Evolutionary conservation across 352 stramenopile genomes (phyloP).

Genomic region (Globisporangium emineosum): DNA sequence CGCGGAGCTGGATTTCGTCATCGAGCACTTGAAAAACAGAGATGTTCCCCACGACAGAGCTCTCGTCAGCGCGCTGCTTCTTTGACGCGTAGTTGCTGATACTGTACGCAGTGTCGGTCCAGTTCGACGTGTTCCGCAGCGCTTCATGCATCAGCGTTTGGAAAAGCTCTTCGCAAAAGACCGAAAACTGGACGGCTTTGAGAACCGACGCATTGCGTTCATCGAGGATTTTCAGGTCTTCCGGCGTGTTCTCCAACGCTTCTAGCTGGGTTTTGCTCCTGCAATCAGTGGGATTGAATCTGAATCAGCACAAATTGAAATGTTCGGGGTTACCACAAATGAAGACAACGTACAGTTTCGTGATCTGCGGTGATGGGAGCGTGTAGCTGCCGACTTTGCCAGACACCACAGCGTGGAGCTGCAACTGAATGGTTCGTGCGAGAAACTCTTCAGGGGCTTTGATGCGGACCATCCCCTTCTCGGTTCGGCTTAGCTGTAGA

Average conservation of each 20-base stretch:
- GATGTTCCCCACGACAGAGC: slow-evolving; percentile 36
- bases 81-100: slow-evolving; percentile 57
- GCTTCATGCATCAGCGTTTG: slow-evolving; percentile 82
- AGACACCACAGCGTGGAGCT: slow-evolving; percentile 34
- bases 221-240: slow-evolving; percentile 60
- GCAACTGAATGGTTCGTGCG: slow-evolving; percentile 64
- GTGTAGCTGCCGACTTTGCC: slow-evolving; percentile 36
- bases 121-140: slow-evolving; percentile 57
- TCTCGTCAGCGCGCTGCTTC: slow-evolving; percentile 43
- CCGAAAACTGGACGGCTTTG: slow-evolving; percentile 80
- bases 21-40: slow-evolving; percentile 79
- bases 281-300: not conserved
- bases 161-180: slow-evolving; percentile 87
- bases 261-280: slow-evolving; percentile 62
- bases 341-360: slow-evolving; percentile 35
- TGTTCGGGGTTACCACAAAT: not conserved
- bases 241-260: slow-evolving; percentile 50
- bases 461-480: slow-evolving; percentile 73
- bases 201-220: slow-evolving; percentile 70
- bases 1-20: slow-evolving; percentile 73
- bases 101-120: slow-evolving; percentile 67
- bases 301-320: not conserved
- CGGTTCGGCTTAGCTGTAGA: slow-evolving; percentile 68
- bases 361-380: slow-evolving; percentile 36
- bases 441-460: slow-evolving; percentile 80